These are phyloP conservation scores for Phytopythium delawarense DNA, from an alignment of 352 stramenopile species.

Conservation along the genomic window DNA sequence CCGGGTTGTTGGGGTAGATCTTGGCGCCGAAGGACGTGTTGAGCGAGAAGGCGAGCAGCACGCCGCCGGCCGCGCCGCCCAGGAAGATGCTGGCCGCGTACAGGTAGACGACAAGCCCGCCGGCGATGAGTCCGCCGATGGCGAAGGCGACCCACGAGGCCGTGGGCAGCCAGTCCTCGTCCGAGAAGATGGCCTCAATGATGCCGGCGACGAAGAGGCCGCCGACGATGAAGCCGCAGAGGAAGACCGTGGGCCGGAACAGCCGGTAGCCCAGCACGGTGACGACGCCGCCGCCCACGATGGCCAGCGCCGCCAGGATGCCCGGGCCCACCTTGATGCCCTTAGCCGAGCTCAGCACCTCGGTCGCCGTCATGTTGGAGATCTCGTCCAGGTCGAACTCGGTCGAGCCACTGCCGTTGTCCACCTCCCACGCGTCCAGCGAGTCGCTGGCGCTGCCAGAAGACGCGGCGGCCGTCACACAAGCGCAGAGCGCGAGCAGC, in stretches of 20 bases:
- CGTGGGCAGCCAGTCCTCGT: slow-evolving; percentile 41
- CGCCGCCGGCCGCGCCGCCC: slow-evolving; percentile 33
- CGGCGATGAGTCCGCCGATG: slow-evolving; percentile 32
- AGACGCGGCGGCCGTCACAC: not conserved
- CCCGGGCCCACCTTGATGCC: slow-evolving; percentile 38
- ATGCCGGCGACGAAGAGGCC: slow-evolving; percentile 55
- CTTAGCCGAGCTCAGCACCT: slow-evolving; percentile 35
- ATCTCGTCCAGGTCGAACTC: slow-evolving; percentile 9
- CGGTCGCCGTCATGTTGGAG: slow-evolving; percentile 14
- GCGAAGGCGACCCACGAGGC: slow-evolving; percentile 58
- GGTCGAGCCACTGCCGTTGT: slow-evolving; percentile 6
- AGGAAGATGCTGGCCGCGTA: slow-evolving; percentile 52
- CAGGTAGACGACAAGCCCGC: slow-evolving; percentile 40
- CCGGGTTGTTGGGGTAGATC: slow-evolving; percentile 45
- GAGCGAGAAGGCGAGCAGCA: slow-evolving; percentile 45
- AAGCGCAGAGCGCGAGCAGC: not conserved
- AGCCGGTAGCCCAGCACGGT: slow-evolving; percentile 53
- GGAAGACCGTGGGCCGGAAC: slow-evolving; percentile 56
- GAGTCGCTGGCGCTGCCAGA: slow-evolving; percentile 1
- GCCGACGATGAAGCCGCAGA: slow-evolving; percentile 67
- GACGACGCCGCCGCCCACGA: slow-evolving; percentile 39
- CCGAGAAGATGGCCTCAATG: slow-evolving; percentile 46
- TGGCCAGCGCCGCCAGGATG: slow-evolving; percentile 42
- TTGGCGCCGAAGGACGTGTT: slow-evolving; percentile 46
- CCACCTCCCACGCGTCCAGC: not conserved